phyloP scores from a whole-genome alignment of 208 protist species.

The Wallacemonas sp. region DNA sequence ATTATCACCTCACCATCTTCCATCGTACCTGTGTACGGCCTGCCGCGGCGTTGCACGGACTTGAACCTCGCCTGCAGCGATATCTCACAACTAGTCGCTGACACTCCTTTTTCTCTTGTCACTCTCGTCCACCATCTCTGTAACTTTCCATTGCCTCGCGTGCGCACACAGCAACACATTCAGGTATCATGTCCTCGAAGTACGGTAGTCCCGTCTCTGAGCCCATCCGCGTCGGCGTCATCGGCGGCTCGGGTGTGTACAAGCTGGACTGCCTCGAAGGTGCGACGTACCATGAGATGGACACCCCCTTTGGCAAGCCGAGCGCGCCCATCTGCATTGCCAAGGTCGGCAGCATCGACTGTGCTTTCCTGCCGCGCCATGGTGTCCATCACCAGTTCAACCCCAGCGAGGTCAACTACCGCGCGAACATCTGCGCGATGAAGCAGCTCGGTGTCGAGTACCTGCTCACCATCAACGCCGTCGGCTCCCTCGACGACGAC shows the following conservation, averaged over 20 bases:
- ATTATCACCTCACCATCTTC: too few species aligned
- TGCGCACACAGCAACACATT: conserved; percentile 12
- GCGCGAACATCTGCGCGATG: conserved; percentile 91
- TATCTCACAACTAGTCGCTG: too few species aligned
- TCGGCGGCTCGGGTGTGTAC: conserved; percentile 89
- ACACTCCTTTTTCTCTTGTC: neutral
- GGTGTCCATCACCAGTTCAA: conserved; percentile 68
- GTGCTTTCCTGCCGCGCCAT: conserved; percentile 89
- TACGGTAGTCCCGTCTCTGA: conserved; percentile 54
- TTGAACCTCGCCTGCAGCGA: too few species aligned
- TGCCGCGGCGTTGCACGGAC: too few species aligned
- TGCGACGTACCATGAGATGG: conserved; percentile 52
- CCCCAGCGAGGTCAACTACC: conserved; percentile 89
- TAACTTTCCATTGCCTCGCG: conserved; percentile 12
- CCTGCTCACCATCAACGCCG: conserved; percentile 84
- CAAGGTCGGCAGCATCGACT: conserved; percentile 42
- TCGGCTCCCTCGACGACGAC: conserved; percentile 76
- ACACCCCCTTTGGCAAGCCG: conserved; percentile 84
- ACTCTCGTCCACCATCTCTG: conserved; percentile 5
- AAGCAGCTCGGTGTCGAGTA: conserved; percentile 87
- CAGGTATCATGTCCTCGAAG: conserved; percentile 9
- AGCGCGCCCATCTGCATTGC: conserved; percentile 69
- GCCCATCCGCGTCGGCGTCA: conserved; percentile 67
- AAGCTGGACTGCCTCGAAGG: conserved; percentile 59
- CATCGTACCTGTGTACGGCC: too few species aligned